A percentile compares a stretch with the other conserved stretches of the same genome.
These are phyloP conservation scores for Hyaloscypha variabilis DNA, from an alignment of 495 filamentous ascomycete genomes.

Conservation along the genomic window DNA sequence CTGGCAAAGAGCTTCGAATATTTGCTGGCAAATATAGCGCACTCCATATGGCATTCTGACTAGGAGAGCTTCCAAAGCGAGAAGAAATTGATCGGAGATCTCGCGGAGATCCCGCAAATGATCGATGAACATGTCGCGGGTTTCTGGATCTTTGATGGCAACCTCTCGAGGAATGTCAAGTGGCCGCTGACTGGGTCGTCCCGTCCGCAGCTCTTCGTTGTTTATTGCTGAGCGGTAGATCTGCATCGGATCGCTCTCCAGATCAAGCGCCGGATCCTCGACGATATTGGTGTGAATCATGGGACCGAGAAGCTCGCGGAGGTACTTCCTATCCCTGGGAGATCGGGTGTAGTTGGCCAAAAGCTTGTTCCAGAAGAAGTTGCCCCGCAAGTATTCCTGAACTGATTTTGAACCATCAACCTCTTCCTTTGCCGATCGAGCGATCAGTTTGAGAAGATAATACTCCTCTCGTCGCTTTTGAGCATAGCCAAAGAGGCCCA, in stretches of 20 bases:
- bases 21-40: conserved; percentile 85
- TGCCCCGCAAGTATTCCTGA: conserved; percentile 85
- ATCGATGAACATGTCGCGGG: conserved; percentile 86
- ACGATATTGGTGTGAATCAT: conserved; percentile 87
- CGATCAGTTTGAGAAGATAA: conserved; percentile 89
- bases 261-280: conserved; percentile 84
- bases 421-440: conserved; percentile 82
- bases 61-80: conserved; percentile 76
- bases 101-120: conserved; percentile 92
- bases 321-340: conserved; percentile 88
- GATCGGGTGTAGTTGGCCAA: conserved; percentile 88
- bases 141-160: conserved; percentile 92
- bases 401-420: conserved; percentile 73
- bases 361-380: conserved; percentile 90
- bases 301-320: conserved; percentile 80
- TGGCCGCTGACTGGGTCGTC: conserved; percentile 74
- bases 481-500: conserved; percentile 96
- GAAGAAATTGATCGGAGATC: conserved; percentile 87
- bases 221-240: conserved; percentile 95
- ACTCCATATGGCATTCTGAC: conserved; percentile 92
- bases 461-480: conserved; percentile 97
- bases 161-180: conserved; percentile 86
- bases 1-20: conserved; percentile 73
- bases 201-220: conserved; percentile 94
- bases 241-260: conserved; percentile 97